Conservation (phyloP, 1,139 yeast genomes). For the Debaryomycetaceae sp. region DNA sequence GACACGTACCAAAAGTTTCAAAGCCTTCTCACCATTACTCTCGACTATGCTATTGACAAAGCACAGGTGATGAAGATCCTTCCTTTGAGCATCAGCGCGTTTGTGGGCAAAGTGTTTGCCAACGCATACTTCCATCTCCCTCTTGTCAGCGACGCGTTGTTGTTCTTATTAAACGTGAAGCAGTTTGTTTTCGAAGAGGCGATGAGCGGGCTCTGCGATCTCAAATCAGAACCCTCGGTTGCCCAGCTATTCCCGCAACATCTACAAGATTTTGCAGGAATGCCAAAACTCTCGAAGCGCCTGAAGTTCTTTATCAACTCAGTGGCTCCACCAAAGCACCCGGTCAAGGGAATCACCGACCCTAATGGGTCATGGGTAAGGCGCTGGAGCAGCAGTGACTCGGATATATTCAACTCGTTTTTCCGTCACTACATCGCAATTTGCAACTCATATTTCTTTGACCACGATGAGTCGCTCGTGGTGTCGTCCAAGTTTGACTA, state of each 20-base stretch:
- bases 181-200: constrained; percentile 26
- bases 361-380: constrained; percentile 69
- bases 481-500: constrained; percentile 2
- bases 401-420: constrained; percentile 69
- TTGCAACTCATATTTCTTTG: constrained; percentile 10
- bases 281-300: constrained; percentile 17
- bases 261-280: constrained; percentile 34
- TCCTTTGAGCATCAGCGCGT: constrained; percentile 61
- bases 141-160: constrained; percentile 56
- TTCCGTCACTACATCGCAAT: constrained; percentile 58
- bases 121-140: constrained; percentile 58
- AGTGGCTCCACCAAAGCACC: constrained; percentile 47
- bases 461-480: no score
- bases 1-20: constrained; percentile 22
- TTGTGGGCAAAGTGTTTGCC: constrained; percentile 78
- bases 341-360: constrained; percentile 54
- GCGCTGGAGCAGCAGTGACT: constrained; percentile 49
- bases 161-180: constrained; percentile 58
- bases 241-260: constrained; percentile 10
- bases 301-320: constrained; percentile 31
- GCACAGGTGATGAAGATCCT: constrained; percentile 50
- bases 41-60: constrained; percentile 51
- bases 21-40: constrained; percentile 44
- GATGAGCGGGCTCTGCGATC: constrained; percentile 5
- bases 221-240: neutral